Evolutionary conservation across 202 grass and related monocot genomes (phyloP), one percentile per base, ranked within the genome.

Genomic region (Musa balbisiana): DNA sequence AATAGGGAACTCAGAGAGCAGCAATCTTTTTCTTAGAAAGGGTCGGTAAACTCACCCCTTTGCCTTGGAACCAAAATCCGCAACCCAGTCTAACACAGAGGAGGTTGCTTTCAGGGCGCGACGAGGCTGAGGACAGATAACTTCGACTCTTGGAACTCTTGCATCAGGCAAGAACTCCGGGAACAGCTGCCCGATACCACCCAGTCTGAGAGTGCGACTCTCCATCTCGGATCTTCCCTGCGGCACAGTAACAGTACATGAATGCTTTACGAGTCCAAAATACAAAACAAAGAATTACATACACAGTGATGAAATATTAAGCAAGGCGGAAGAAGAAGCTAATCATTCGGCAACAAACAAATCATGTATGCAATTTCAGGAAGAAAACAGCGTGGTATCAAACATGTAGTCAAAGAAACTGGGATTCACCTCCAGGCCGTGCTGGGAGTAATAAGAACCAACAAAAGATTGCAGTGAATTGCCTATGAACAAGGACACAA

Each of bases 101-200:
- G 9, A 49, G 26, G 26, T 8, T 43, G 20, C 67, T 21, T 51
- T 70, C 67, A 21, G 16, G 10, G 67, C 33, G 2, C 67, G 67
- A 21, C 43, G 43, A n/a, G 67, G 67, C 24, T 70, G 67, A n/a
- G 67, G 67, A 20, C 43, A 51, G 67, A 70, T 20, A 11, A 70
- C 17, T 70, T 70, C 67, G 2, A 70, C 33, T 51, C 67, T 70
- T 0, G 67, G 67, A 70, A 70, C 67, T 51, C 67, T 70, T 70
- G 33, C 16, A 17, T 70, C 67, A 17, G 67, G 67, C 16, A 70
- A 70, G 8, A 70, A 70, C 11, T 70, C 67, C n/a, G 67, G 29
- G 43, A 70, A 70, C 67, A 70, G 51, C 15, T 51, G 67, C 8
- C 67, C 17, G 17, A 43, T 20, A 4, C 43, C 43, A 49, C 17